phyloP scores from a whole-genome alignment of 2,329 filamentous ascomycete genomes.

The Apiospora phragmitis region DNA sequence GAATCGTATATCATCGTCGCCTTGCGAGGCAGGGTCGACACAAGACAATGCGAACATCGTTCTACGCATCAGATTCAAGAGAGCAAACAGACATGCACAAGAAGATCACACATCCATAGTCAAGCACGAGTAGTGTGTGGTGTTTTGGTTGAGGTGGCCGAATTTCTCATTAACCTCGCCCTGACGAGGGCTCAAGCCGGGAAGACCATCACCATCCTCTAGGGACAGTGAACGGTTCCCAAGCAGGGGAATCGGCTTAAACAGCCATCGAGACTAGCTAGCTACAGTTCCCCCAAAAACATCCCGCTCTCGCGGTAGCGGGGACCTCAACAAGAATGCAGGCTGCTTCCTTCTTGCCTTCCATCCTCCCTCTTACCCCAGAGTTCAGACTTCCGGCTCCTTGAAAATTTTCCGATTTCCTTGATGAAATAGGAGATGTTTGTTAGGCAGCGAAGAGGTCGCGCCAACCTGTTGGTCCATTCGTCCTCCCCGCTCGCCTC shows the following conservation, averaged over 20 bases:
- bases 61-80: neutral
- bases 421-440: constrained; percentile 30
- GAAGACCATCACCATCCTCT: constrained; percentile 6
- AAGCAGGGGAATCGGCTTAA: neutral
- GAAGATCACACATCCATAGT: neutral
- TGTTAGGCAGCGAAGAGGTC: constrained; percentile 33
- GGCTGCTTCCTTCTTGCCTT: constrained; percentile 4
- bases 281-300: neutral
- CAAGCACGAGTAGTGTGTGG: neutral
- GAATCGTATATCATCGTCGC: neutral
- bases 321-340: constrained; percentile 3
- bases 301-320: neutral
- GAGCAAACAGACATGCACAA: neutral
- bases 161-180: constrained; percentile 11
- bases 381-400: neutral
- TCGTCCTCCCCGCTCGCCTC: constrained; percentile 27
- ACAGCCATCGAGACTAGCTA: neutral
- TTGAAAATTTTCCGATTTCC: neutral
- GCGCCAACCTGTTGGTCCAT: constrained; percentile 34
- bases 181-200: neutral
- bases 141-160: constrained; percentile 2
- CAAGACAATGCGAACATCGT: neutral
- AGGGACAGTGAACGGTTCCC: neutral
- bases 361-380: neutral
- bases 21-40: neutral